phyloP scores from a whole-genome alignment of 2,329 filamentous ascomycete genomes.

The Nemania abortiva region DNA sequence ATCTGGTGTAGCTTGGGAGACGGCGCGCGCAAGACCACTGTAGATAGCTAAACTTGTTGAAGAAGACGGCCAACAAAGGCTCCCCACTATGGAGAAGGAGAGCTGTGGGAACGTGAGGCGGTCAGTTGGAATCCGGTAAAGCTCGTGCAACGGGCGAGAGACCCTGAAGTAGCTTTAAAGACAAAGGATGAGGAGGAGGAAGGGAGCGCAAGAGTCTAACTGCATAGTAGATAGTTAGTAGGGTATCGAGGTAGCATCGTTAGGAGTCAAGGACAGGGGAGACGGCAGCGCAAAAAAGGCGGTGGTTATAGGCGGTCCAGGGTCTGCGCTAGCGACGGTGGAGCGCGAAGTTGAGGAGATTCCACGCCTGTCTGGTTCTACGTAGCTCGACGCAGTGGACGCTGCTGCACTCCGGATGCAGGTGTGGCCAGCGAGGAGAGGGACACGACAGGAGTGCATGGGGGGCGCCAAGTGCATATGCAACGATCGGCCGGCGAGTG shows the following conservation, averaged over 20 bases:
- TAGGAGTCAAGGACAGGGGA: slow-evolving; percentile 39
- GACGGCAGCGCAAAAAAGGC: slow-evolving; percentile 39
- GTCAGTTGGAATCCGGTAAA: slow-evolving; percentile 47
- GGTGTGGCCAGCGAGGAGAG: slow-evolving; percentile 50
- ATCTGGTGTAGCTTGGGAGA: slow-evolving; percentile 17
- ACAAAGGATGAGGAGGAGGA: slow-evolving; percentile 25
- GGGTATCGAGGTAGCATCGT: not conserved
- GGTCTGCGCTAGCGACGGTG: slow-evolving; percentile 35
- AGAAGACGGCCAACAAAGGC: slow-evolving; percentile 27
- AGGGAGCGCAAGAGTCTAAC: slow-evolving; percentile 12
- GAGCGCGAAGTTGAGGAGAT: slow-evolving; percentile 35
- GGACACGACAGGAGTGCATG: slow-evolving; percentile 51
- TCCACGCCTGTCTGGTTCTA: slow-evolving; percentile 36
- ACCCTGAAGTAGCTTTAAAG: slow-evolving; percentile 23
- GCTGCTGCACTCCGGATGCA: slow-evolving; percentile 50
- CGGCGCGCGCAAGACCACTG: slow-evolving; percentile 26
- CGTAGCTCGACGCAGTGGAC: slow-evolving; percentile 37
- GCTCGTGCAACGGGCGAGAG: slow-evolving; percentile 30
- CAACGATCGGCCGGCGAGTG: slow-evolving; percentile 52
- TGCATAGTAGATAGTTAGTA: not conserved
- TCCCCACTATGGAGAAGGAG: slow-evolving; percentile 39
- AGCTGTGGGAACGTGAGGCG: slow-evolving; percentile 46
- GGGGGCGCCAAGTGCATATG: slow-evolving; percentile 48
- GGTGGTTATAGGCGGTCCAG: slow-evolving; percentile 26
- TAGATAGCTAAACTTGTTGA: slow-evolving; percentile 37